Evolutionary conservation across 108 stramenopile genomes (phyloP).

Genomic region (Parietichytrium sp.): DNA sequence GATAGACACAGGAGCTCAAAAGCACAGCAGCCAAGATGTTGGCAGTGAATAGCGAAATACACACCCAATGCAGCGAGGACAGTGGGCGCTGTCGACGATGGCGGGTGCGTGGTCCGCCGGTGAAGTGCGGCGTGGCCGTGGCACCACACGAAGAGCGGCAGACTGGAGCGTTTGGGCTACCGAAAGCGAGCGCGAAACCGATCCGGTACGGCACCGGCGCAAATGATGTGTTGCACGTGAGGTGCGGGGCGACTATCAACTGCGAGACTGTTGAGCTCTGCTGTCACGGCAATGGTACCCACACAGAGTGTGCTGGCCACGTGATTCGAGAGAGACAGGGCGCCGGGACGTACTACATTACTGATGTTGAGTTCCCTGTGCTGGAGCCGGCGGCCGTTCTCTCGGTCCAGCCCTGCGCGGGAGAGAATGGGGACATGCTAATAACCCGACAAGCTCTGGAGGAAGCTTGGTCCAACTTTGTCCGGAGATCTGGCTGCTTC

Average conservation of each 20-base stretch:
- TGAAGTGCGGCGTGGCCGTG: too few species aligned
- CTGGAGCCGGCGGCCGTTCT: background rate
- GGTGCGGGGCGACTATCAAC: conserved; percentile 33
- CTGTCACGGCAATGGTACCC: conserved; percentile 37
- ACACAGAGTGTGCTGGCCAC: conserved; percentile 43
- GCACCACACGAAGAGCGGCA: background rate
- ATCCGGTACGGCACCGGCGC: background rate
- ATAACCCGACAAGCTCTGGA: background rate
- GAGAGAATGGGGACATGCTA: background rate
- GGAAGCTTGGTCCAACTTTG: background rate
- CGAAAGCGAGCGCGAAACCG: background rate
- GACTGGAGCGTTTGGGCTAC: conserved; percentile 24
- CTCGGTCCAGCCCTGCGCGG: background rate
- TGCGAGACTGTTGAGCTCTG: conserved; percentile 28
- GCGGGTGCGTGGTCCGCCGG: too few species aligned
- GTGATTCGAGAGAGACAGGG: background rate
- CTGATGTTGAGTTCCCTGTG: background rate
- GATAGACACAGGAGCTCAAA: too few species aligned
- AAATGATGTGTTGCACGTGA: background rate
- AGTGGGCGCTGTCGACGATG: too few species aligned
- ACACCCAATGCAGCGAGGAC: too few species aligned
- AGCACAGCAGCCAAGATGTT: too few species aligned
- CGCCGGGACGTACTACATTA: background rate
- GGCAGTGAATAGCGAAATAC: too few species aligned
- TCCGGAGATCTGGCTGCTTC: background rate